Evolutionary conservation across 2,329 filamentous ascomycete genomes (phyloP).

Genomic region (Hypoxylon sp.): DNA sequence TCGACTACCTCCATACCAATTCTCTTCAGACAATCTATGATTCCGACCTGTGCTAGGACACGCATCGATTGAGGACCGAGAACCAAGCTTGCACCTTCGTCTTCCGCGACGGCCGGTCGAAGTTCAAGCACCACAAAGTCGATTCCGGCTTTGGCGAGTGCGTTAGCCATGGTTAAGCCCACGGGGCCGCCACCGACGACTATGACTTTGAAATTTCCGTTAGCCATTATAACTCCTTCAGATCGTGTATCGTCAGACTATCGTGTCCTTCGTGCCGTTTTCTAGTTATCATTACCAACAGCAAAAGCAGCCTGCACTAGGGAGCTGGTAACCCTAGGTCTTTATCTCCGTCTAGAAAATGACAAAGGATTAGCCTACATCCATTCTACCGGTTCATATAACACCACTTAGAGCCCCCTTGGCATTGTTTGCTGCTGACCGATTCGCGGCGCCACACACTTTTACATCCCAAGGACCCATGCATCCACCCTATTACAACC

Average conservation of each 20-base stretch:
- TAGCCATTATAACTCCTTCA: conserved; percentile 15
- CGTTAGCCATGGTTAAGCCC: conserved; percentile 53
- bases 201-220: conserved; percentile 47
- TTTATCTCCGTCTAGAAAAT: background rate
- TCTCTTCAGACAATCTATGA: conserved; percentile 25
- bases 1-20: conserved; percentile 11
- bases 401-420: background rate
- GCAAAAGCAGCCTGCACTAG: background rate
- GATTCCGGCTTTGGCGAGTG: conserved; percentile 53
- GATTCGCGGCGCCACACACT: background rate
- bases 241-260: background rate
- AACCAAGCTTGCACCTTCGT: conserved; percentile 40
- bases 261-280: background rate
- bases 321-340: background rate
- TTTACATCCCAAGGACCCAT: background rate
- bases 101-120: conserved; percentile 28
- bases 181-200: conserved; percentile 53
- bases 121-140: conserved; percentile 59
- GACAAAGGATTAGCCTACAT: background rate
- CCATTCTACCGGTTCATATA: background rate
- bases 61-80: conserved; percentile 31
- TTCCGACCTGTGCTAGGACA: conserved; percentile 36
- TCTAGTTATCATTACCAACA: background rate
- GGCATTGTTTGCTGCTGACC: background rate
- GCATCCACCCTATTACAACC: background rate